A percentile compares a stretch with the other conserved stretches of the same genome.
Conservation (phyloP, 2,329 filamentous ascomycete species). For the Cordyceps militaris region DNA sequence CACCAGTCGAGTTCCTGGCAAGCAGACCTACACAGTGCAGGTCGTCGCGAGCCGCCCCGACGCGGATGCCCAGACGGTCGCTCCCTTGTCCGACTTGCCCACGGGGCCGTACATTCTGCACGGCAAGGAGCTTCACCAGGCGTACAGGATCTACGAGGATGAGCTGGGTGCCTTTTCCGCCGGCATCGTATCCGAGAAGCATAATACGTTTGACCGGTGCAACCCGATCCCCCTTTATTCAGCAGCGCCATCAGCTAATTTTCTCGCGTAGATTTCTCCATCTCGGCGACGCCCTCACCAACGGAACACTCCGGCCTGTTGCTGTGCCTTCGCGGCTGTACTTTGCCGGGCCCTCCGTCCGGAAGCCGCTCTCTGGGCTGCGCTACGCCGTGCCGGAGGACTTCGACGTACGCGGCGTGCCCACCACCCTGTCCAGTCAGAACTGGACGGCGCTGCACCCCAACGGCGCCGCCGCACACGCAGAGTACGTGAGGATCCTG, state of each 20-base stretch:
- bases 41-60: slow-evolving; percentile 12
- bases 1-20: background rate
- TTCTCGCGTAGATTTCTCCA: slow-evolving; percentile 23
- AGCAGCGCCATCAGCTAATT: background rate
- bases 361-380: slow-evolving; percentile 30
- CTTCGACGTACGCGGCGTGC: slow-evolving; percentile 38
- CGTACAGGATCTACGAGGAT: slow-evolving; percentile 35
- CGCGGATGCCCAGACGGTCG: slow-evolving; percentile 17
- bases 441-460: slow-evolving; percentile 50
- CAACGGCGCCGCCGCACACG: slow-evolving; percentile 35
- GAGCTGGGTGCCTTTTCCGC: slow-evolving; percentile 28
- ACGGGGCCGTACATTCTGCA: slow-evolving; percentile 36
- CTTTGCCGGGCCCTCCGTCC: slow-evolving; percentile 19
- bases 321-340: slow-evolving; percentile 35
- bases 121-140: slow-evolving; percentile 34
- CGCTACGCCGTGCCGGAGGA: slow-evolving; percentile 31
- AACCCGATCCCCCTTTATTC: background rate
- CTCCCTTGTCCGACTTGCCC: slow-evolving; percentile 22
- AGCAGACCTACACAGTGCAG: slow-evolving; percentile 6
- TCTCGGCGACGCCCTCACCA: slow-evolving; percentile 21
- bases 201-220: slow-evolving; percentile 22
- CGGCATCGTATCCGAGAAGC: slow-evolving; percentile 31
- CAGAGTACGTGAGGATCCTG: slow-evolving; percentile 45
- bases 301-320: slow-evolving; percentile 24
- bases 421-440: slow-evolving; percentile 49